Evolutionary conservation across 345 rosid species (phyloP), one percentile per base, ranked within the genome.

Genomic region (Turnera subulata): DNA sequence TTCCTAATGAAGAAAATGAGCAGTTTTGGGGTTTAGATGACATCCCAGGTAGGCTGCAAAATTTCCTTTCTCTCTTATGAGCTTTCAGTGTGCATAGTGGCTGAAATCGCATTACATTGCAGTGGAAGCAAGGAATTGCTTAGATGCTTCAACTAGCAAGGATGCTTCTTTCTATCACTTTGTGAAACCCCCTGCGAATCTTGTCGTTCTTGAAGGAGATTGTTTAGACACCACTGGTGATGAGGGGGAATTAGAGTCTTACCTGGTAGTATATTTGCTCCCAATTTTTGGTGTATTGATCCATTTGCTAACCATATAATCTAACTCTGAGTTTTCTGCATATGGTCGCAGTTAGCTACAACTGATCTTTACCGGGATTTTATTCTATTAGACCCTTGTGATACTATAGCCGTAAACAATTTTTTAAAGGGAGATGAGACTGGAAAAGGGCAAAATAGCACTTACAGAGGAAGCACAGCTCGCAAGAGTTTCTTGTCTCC

Each of bases 151-250:
- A 39, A 73, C 62, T 42, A 73, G 73, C 35, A 81, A 77, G 42
- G 89, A 87, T 50, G 63, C 72, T 65, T 65, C 69, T 51, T 67
- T 79, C 35, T 73, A 80, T 74, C 76, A 78, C 64, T 84, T 85
- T 65, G 85, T 88, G 59, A 94, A 83, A 75, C 89, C 97, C 51
- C 99, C 99, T 2, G 88, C 95, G 60, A 90, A 90, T 76, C 80
- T 94, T 65, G 84, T 90, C 58, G 99, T 94, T 53, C 82, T 90
- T 61, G 95, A 94, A 82, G 96, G 95, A 39, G 99, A 88, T 61
- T 90, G 95, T 74, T 75, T 87, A 48, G 95, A 90, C 71, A 64
- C 80, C 73, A 52, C 73, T 61, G 90, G 91, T 53, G 89, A 85
- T 55, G 86, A 77, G 42, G 86, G 88, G 40, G 97, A 89, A 67